A percentile compares a stretch with the other conserved stretches of the same genome.
phyloP scores from a whole-genome alignment of 2,329 filamentous ascomycete genomes.

The Hymenoscyphus occultus region DNA sequence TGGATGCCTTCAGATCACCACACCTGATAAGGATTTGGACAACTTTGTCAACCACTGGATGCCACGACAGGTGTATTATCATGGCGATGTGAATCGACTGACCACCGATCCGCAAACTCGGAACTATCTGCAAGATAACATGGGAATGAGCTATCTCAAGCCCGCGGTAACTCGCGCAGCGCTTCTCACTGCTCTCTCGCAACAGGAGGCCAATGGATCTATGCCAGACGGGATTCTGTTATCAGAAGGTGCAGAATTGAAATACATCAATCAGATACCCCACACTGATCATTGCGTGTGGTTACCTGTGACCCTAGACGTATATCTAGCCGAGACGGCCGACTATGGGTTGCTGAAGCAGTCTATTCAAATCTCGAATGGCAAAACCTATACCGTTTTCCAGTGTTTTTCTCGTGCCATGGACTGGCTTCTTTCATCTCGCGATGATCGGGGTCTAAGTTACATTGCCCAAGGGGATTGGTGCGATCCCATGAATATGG shows the following conservation, averaged over 20 bases:
- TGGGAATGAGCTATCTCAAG: constrained; percentile 58
- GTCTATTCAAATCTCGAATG: constrained; percentile 42
- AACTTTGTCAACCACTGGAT: constrained; percentile 60
- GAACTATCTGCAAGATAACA: constrained; percentile 59
- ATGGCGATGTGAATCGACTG: constrained; percentile 56
- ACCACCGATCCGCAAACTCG: constrained; percentile 58
- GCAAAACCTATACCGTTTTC: constrained; percentile 49
- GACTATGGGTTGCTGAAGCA: constrained; percentile 51
- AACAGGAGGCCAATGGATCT: constrained; percentile 53
- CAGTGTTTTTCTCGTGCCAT: constrained; percentile 55
- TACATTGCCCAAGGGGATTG: constrained; percentile 59
- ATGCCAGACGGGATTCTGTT: constrained; percentile 58
- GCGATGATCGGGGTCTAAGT: constrained; percentile 52
- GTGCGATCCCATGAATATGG: constrained; percentile 63
- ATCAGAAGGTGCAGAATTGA: constrained; percentile 52
- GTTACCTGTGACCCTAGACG: constrained; percentile 53
- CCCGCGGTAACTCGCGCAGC: constrained; percentile 48
- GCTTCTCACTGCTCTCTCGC: constrained; percentile 48
- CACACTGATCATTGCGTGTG: constrained; percentile 59
- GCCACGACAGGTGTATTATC: constrained; percentile 55
- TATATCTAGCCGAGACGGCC: constrained; percentile 53
- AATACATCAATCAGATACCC: constrained; percentile 60
- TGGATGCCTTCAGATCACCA: constrained; percentile 51
- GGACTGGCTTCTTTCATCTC: constrained; percentile 52
- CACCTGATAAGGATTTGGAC: constrained; percentile 52